Base-by-base conservation (phyloP, 495 filamentous ascomycete species). In the Sabuloglossum arenarium region DNA sequence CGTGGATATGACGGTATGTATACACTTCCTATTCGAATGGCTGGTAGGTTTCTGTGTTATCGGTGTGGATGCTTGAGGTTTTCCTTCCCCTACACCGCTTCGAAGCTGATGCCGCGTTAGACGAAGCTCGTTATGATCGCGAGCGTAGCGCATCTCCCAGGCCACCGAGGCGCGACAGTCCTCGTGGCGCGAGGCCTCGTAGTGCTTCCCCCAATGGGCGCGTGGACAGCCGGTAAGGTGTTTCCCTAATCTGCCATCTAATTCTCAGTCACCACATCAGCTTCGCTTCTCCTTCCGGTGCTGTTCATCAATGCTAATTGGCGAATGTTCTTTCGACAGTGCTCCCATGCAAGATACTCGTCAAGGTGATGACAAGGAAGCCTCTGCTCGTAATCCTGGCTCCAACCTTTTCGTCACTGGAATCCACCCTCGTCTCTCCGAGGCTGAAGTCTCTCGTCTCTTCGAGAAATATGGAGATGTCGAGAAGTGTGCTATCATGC, bases 321-420 rank as follows among this genome's bases (percentile, higher is more conserved):
- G 63, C 34, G 24, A 29, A 32, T 56, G 31, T 58, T 9, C 25
- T 8, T 16, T n/a, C 29, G 0, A 12, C 27, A 59, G 57, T 25
- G 30, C 54, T 43, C 56, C 63, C 59, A 59, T 61, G 27, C 57
- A 63, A 55, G 62, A 58, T 69, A 70, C 59, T 66, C 65, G 29
- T 70, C 71, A 71, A 11, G 68, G 75, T 60, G 75, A 79, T 51
- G 80, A 85, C 46, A 84, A 85, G 53, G 84, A 90, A 58, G 86
- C 88, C 62, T 84, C 79, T 62, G 82, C 88, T 53, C 63, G 79
- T 61, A 98, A 97, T 70, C 80, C 88, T 56, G 91, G 91, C 63
- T 95, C 93, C 59, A 98, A 98, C 74, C 85, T 98, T 57, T 98
- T 98, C 67, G 91, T 98, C 57, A 98, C 93, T 63, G 91, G 91